Evolutionary conservation across 345 rosid genomes (phyloP).

Genomic region (Luvunga scandens): DNA sequence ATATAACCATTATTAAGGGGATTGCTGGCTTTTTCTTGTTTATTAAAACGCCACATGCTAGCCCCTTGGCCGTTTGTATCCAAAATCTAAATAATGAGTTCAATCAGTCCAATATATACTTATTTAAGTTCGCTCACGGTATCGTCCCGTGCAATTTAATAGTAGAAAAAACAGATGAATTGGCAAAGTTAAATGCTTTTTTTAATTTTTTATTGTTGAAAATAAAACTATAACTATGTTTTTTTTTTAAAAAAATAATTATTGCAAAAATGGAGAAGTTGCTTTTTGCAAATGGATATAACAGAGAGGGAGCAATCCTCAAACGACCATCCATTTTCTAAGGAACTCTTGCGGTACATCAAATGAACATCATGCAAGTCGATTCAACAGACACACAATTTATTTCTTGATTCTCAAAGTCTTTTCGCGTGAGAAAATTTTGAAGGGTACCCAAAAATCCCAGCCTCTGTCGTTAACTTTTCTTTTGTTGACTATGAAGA

Average conservation of each 20-base stretch:
- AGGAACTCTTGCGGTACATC: conserved; percentile 2
- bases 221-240: neutral
- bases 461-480: neutral
- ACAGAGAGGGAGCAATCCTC: neutral
- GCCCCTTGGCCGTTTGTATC: too few species aligned
- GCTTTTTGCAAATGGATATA: neutral
- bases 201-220: neutral
- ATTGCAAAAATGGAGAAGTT: too few species aligned
- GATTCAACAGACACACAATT: conserved; percentile 21
- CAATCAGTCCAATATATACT: too few species aligned
- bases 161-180: too few species aligned
- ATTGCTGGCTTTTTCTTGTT: too few species aligned
- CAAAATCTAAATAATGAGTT: too few species aligned
- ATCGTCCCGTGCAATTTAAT: too few species aligned
- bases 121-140: too few species aligned
- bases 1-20: neutral
- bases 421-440: neutral
- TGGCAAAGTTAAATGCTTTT: too few species aligned
- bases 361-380: neutral
- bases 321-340: neutral
- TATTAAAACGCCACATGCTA: too few species aligned
- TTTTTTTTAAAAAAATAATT: too few species aligned
- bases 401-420: neutral
- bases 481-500: conserved; percentile 1
- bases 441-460: neutral